Evolutionary conservation across 2,329 filamentous ascomycete species (phyloP).

Genomic region (Aspergillus sp.): DNA sequence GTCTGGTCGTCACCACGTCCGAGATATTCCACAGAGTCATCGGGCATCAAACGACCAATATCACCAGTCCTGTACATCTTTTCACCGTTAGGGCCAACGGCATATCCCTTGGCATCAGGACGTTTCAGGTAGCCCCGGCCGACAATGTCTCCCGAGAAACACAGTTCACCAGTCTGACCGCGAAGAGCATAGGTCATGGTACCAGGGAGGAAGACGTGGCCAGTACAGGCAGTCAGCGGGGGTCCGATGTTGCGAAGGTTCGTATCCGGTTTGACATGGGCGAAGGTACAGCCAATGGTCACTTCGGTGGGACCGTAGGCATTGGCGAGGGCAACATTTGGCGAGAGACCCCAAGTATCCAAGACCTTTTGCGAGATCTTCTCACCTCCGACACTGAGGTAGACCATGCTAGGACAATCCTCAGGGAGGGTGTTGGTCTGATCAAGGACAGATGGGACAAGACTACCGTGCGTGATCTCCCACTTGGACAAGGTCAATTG

Average conservation of each 20-base stretch:
- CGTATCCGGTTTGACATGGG: conserved; percentile 15
- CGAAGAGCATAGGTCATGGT: conserved; percentile 16
- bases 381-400: conserved; percentile 26
- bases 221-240: conserved; percentile 17
- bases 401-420: background rate
- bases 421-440: background rate
- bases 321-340: conserved; percentile 21
- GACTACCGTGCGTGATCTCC: conserved; percentile 1
- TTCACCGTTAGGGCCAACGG: conserved; percentile 11
- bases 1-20: conserved; percentile 75
- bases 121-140: conserved; percentile 23
- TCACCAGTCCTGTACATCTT: conserved; percentile 75
- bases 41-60: conserved; percentile 67
- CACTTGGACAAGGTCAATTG: background rate
- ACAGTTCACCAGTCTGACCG: conserved; percentile 24
- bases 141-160: conserved; percentile 22
- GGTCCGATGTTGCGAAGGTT: conserved; percentile 26
- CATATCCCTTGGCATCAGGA: conserved; percentile 20
- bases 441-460: background rate
- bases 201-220: conserved; percentile 23
- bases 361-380: conserved; percentile 27
- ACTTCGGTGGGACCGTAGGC: conserved; percentile 31
- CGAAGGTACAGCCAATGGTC: conserved; percentile 29
- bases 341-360: conserved; percentile 24
- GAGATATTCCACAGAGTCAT: conserved; percentile 66